Percentiles rank a stretch among this genome's conserved stretches.
phyloP scores from a whole-genome alignment of 768 basidiomycete genomes.

The Suillus bovinus region DNA sequence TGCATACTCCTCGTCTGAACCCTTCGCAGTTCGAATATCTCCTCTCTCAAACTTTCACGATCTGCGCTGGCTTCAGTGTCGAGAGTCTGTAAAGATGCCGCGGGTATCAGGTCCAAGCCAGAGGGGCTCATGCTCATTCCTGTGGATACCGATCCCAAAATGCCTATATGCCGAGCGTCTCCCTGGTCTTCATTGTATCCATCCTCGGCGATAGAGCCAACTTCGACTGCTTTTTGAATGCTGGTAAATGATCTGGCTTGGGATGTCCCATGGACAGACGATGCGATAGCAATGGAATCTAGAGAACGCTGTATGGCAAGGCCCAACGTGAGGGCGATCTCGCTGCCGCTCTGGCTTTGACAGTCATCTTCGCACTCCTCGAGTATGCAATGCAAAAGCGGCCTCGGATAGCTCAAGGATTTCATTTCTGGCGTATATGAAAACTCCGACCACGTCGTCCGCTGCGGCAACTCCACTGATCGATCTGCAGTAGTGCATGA shows the following conservation, averaged over 20 bases:
- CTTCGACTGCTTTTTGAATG: background rate
- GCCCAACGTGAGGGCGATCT: constrained; percentile 15
- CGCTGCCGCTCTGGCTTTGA: constrained; percentile 22
- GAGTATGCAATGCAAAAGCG: constrained; percentile 27
- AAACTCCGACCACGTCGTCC: constrained; percentile 35
- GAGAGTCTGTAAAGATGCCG: constrained; percentile 20
- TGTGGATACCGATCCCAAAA: constrained; percentile 13
- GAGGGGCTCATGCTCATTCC: constrained; percentile 14
- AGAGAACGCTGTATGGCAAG: constrained; percentile 16
- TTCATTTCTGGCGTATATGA: constrained; percentile 16
- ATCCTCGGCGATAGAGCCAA: constrained; percentile 4
- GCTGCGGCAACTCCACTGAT: constrained; percentile 7
- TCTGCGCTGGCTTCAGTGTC: constrained; percentile 16
- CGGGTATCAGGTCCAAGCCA: constrained; percentile 24
- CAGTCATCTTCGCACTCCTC: constrained; percentile 29
- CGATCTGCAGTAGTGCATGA: background rate
- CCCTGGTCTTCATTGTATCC: constrained; percentile 10
- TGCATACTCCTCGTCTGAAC: constrained; percentile 52
- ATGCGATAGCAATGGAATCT: constrained; percentile 11
- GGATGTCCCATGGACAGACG: constrained; percentile 4
- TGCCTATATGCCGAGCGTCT: constrained; percentile 8
- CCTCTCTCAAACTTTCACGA: constrained; percentile 25
- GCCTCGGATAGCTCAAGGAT: constrained; percentile 21
- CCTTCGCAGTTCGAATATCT: constrained; percentile 45
- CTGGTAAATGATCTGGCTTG: background rate